Evolutionary conservation across 2,329 filamentous ascomycete genomes (phyloP).

Genomic region (Fonsecaea pugnacius): DNA sequence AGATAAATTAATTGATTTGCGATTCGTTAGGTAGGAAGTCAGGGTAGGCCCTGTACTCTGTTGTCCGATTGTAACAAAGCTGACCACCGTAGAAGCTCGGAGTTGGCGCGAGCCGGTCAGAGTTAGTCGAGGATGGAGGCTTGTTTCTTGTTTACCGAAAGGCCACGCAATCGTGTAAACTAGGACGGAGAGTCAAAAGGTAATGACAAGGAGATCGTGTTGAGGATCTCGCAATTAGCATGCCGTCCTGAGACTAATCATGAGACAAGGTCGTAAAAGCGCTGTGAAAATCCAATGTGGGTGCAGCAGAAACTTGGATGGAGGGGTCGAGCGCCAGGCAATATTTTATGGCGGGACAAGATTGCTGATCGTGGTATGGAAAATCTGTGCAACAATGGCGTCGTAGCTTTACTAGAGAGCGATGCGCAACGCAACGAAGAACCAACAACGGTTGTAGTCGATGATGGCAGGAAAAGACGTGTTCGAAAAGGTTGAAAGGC

Average conservation of each 20-base stretch:
- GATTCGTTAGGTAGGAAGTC: background rate
- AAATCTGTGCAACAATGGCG: slow-evolving; percentile 31
- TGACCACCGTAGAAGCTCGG: slow-evolving; percentile 9
- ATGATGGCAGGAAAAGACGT: slow-evolving; percentile 16
- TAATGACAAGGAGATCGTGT: slow-evolving; percentile 11
- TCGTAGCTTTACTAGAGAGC: slow-evolving; percentile 25
- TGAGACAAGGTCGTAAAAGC: slow-evolving; percentile 18
- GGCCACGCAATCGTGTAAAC: slow-evolving; percentile 19
- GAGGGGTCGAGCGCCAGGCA: slow-evolving; percentile 25
- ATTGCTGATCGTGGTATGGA: slow-evolving; percentile 31
- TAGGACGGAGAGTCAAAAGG: slow-evolving; percentile 7
- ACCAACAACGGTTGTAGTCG: slow-evolving; percentile 6
- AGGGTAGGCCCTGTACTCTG: slow-evolving; percentile 4
- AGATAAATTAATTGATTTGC: background rate
- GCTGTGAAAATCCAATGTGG: slow-evolving; percentile 20
- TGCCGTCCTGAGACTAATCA: slow-evolving; percentile 28
- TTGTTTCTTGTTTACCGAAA: slow-evolving; percentile 5
- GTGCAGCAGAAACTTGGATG: slow-evolving; percentile 20
- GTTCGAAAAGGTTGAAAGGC: slow-evolving; percentile 13
- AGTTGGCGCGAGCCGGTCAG: slow-evolving; percentile 14
- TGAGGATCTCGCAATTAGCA: slow-evolving; percentile 20
- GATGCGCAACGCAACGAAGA: slow-evolving; percentile 13
- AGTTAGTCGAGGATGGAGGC: slow-evolving; percentile 15
- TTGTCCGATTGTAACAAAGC: slow-evolving; percentile 4
- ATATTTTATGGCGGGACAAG: slow-evolving; percentile 33